A percentile compares a stretch with the other conserved stretches of the same genome.
Evolutionary conservation across 805 yeast species (phyloP).

Genomic region (Zygotorulaspora chibaensis): DNA sequence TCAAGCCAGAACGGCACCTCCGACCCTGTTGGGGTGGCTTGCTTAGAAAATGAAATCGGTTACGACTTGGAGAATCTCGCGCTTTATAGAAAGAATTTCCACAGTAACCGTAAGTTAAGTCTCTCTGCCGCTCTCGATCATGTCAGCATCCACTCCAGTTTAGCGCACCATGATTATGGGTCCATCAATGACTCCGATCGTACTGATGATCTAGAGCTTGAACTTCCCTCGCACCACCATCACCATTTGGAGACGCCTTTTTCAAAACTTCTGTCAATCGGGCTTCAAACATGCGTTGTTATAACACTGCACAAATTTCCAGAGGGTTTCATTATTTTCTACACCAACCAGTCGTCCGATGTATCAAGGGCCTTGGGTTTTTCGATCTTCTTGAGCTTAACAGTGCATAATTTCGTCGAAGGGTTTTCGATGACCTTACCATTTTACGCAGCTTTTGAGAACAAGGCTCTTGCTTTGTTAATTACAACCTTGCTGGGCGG

Average conservation of each 20-base stretch:
- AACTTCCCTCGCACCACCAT: constrained; percentile 51
- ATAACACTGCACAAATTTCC: constrained; percentile 88
- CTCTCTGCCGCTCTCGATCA: constrained; percentile 10
- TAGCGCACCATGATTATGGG: constrained; percentile 6
- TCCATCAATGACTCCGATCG: constrained; percentile 1
- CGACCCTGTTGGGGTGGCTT: constrained; percentile 18
- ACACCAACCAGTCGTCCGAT: constrained; percentile 45
- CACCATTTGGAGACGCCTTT: constrained; percentile 76
- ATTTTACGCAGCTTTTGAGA: constrained; percentile 67
- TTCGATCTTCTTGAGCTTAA: constrained; percentile 75
- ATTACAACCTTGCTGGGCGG: constrained; percentile 74
- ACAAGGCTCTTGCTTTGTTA: constrained; percentile 56
- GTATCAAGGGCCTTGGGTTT: constrained; percentile 53
- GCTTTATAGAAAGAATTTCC: constrained; percentile 31
- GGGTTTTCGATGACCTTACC: constrained; percentile 95
- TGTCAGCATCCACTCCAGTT: not conserved
- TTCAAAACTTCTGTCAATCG: constrained; percentile 77
- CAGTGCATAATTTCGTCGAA: constrained; percentile 88
- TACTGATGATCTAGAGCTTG: not conserved
- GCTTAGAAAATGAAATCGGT: constrained; percentile 35
- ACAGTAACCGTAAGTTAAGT: constrained; percentile 8
- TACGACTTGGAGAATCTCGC: constrained; percentile 36
- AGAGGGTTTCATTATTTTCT: constrained; percentile 85
- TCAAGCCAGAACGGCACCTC: constrained; percentile 1
- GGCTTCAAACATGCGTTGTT: constrained; percentile 85